A percentile compares a stretch with the other conserved stretches of the same genome.
phyloP scores from a whole-genome alignment of 2,329 filamentous ascomycete species.

The Xylaria arbuscula region DNA sequence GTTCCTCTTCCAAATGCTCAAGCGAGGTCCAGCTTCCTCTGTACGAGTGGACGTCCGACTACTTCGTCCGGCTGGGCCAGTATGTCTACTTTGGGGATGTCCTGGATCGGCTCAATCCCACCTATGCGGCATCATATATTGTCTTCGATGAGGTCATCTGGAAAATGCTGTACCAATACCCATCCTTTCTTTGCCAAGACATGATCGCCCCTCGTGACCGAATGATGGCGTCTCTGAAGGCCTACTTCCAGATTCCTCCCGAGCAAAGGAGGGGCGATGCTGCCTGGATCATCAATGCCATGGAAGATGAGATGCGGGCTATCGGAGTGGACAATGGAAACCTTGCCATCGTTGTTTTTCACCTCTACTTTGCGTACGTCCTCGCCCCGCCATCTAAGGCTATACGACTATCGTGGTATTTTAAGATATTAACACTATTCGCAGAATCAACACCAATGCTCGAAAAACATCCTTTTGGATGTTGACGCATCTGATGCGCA shows the following conservation, averaged over 20 bases:
- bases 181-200: not conserved
- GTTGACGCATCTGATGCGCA: not conserved
- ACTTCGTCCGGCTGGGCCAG: not conserved
- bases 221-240: not conserved
- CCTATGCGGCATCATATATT: not conserved
- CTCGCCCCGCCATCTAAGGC: not conserved
- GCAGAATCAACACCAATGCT: slow-evolving; percentile 15
- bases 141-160: slow-evolving; percentile 5
- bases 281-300: slow-evolving; percentile 1
- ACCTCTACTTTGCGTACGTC: slow-evolving; percentile 5
- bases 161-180: slow-evolving; percentile 9
- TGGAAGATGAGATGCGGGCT: not conserved
- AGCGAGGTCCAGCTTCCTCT: not conserved
- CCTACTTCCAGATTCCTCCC: not conserved
- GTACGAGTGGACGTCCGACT: slow-evolving; percentile 1
- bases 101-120: not conserved
- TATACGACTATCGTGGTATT: too few species aligned
- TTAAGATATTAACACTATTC: not conserved
- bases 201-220: not conserved
- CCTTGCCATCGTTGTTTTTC: not conserved
- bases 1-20: not conserved
- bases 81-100: not conserved
- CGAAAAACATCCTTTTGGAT: slow-evolving; percentile 8
- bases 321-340: not conserved
- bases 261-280: not conserved